phyloP scores from a whole-genome alignment of 306 rosid species.

The Fragaria vesca region DNA sequence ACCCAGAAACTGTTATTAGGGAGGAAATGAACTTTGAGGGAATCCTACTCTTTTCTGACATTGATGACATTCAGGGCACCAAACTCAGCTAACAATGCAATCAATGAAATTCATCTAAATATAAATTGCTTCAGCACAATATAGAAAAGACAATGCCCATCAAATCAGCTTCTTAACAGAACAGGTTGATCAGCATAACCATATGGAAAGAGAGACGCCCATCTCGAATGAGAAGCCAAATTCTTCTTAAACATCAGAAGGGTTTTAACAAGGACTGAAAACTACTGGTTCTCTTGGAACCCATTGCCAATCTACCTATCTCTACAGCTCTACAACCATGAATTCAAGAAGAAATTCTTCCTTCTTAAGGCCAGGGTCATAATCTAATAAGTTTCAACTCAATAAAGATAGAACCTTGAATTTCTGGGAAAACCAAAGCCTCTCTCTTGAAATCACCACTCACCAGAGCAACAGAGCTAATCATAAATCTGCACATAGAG shows the following conservation, averaged over 20 bases:
- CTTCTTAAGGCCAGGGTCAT: constrained; percentile 9
- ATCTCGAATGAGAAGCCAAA: constrained; percentile 12
- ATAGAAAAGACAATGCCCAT: constrained; percentile 2
- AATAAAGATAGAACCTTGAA: constrained; percentile 19
- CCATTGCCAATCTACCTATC: neutral
- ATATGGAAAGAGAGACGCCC: neutral
- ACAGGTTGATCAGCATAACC: constrained; percentile 20
- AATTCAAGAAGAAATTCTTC: constrained; percentile 3
- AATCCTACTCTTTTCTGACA: constrained; percentile 74
- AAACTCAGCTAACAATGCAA: constrained; percentile 2
- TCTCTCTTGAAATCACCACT: constrained; percentile 8
- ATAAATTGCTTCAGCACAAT: neutral
- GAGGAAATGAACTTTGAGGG: constrained; percentile 62
- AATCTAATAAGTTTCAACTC: neutral
- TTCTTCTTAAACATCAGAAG: constrained; percentile 26
- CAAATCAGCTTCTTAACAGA: constrained; percentile 6
- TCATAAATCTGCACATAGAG: constrained; percentile 18
- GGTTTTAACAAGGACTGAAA: constrained; percentile 23
- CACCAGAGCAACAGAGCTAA: constrained; percentile 28
- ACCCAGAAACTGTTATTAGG: constrained; percentile 58
- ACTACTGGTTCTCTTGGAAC: constrained; percentile 5
- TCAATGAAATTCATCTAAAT: neutral
- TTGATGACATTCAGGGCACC: constrained; percentile 32
- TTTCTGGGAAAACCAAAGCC: constrained; percentile 27
- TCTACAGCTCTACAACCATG: neutral